Conservation (phyloP, 2,329 filamentous ascomycete species). For the Fusarium sp. region DNA sequence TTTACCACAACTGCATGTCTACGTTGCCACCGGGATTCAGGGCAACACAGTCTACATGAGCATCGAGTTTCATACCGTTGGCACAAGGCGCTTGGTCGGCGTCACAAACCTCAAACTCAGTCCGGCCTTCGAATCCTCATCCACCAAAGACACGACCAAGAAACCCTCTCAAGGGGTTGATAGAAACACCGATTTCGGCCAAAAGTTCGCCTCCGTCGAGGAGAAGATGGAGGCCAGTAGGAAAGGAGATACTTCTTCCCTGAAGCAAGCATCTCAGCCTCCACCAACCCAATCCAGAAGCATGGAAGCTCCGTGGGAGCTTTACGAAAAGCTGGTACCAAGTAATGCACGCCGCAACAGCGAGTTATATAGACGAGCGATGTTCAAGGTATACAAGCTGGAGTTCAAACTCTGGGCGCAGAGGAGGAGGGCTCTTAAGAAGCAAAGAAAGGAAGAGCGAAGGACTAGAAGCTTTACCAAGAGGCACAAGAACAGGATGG, state of each 20-base stretch:
- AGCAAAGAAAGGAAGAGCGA: neutral
- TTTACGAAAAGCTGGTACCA: neutral
- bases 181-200: neutral
- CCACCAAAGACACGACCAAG: neutral
- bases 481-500: neutral
- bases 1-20: slow-evolving; percentile 39
- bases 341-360: neutral
- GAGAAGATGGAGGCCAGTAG: neutral
- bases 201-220: neutral
- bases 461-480: neutral
- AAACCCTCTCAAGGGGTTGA: neutral
- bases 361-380: neutral
- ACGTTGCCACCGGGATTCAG: slow-evolving; percentile 1
- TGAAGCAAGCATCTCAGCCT: neutral
- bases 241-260: neutral
- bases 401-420: slow-evolving; percentile 75
- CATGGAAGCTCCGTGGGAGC: neutral
- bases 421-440: neutral
- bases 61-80: slow-evolving; percentile 36
- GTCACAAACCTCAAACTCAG: slow-evolving; percentile 1
- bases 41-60: neutral
- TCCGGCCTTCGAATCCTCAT: neutral
- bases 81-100: slow-evolving; percentile 37
- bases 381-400: slow-evolving; percentile 52
- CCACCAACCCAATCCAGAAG: neutral